Base-by-base conservation (phyloP, 495 filamentous ascomycete species). In the Lentithecium fluviatile region DNA sequence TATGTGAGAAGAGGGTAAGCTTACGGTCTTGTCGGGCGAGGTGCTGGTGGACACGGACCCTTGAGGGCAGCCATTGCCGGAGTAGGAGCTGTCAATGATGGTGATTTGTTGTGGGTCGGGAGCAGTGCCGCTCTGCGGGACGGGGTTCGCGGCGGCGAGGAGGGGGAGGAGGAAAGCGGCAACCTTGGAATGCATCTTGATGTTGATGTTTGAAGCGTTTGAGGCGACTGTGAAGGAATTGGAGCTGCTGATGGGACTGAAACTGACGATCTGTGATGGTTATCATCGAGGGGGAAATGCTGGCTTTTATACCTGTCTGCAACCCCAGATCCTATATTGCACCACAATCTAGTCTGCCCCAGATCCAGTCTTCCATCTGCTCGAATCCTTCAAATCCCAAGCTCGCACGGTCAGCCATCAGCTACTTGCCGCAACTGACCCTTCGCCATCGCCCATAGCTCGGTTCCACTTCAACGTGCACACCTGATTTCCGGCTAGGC, bases 31-130 rank as follows among this genome's bases (percentile, higher is more conserved):
- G 56, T 65, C 62, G 26, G 36, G 6, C 11, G 62, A 65, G 8
- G 62, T 65, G 24, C 19, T 48, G n/a, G 62, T 65, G 17, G 62
- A 65, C 10, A 65, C 62, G 37, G 56, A 56, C 20, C 62, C 62
- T 34, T 65, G 62, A 29, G 62, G 62, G 37, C 62, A 65, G 17
- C 62, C 62, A 43, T 60, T 65, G 17, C 62, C 62, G n/a, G 78
- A 86, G 50, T 83, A 85, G 15, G 80, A 83, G 38, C 79, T 82
- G 26, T 78, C 80, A 61, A 82, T n/a, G 45, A 65, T 65, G 29
- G 62, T 65, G 51, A 82, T 81, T 62, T 76, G 53, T 64, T 69
- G 47, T 69, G 73, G 59, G 71, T 71, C 54, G 74, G 79, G 40
- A 52, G 61, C 61, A 73, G 74, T 24, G 60, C 69, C 69, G 60